Evolutionary conservation across 495 filamentous ascomycete genomes (phyloP).

Genomic region (Achaetomiella virescens): DNA sequence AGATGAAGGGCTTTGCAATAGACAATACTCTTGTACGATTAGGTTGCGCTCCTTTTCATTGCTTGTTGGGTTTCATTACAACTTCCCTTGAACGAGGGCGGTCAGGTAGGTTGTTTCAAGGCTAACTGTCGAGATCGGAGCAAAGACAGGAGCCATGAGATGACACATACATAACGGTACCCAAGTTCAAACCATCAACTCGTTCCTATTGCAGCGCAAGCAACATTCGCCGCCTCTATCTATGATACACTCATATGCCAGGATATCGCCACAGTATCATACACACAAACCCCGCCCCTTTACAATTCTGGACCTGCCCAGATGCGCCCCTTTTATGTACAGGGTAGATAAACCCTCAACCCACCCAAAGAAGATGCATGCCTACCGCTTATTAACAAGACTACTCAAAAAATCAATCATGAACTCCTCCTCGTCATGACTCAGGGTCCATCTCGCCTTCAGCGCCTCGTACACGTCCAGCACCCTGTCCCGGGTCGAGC

Average conservation of each 20-base stretch:
- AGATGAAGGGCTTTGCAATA: not conserved
- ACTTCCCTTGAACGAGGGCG: not conserved
- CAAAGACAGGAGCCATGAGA: too few relatives aligned
- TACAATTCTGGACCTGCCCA: not conserved
- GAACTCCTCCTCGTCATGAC: slow-evolving; percentile 27
- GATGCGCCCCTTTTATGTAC: not conserved
- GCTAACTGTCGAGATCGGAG: too few relatives aligned
- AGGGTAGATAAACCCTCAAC: not conserved
- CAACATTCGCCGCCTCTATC: not conserved
- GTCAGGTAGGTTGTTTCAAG: too few relatives aligned
- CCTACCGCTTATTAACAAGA: slow-evolving; percentile 11
- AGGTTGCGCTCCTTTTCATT: not conserved
- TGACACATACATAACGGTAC: too few relatives aligned
- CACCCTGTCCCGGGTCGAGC: slow-evolving; percentile 29
- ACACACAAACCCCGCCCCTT: not conserved
- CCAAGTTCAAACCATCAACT: too few relatives aligned
- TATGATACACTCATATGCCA: slow-evolving; percentile 3
- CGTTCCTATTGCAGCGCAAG: too few relatives aligned
- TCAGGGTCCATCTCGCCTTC: slow-evolving; percentile 33
- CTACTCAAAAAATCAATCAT: slow-evolving; percentile 32
- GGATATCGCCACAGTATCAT: not conserved
- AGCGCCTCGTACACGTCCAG: slow-evolving; percentile 39
- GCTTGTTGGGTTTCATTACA: not conserved
- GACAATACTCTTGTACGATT: not conserved
- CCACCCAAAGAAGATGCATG: not conserved